phyloP scores from a whole-genome alignment of 2,329 filamentous ascomycete genomes.

The Volutella citrinella region DNA sequence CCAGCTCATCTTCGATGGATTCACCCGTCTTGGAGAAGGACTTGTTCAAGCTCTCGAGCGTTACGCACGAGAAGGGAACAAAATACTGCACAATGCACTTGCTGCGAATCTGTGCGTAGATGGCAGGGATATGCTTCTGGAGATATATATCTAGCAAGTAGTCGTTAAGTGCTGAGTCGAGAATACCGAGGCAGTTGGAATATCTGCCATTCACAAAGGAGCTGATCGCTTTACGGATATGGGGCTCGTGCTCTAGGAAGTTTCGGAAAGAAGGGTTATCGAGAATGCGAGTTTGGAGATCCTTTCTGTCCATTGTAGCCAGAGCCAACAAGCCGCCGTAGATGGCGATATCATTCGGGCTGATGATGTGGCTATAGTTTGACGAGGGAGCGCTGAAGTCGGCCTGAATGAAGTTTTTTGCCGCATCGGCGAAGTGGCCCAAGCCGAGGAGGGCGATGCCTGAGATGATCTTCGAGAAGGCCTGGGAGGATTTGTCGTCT shows the following conservation, averaged over 20 bases:
- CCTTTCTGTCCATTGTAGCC: constrained; percentile 78
- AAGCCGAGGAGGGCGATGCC: constrained; percentile 49
- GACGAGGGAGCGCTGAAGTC: constrained; percentile 48
- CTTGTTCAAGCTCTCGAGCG: constrained; percentile 71
- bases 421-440: constrained; percentile 58
- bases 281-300: constrained; percentile 73
- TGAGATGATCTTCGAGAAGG: constrained; percentile 51
- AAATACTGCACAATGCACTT: constrained; percentile 96
- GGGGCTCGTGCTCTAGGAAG: constrained; percentile 89
- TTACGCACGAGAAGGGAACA: constrained; percentile 84
- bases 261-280: constrained; percentile 78
- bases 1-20: constrained; percentile 71
- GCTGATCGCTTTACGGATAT: constrained; percentile 85
- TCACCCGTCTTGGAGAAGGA: constrained; percentile 67
- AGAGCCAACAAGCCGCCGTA: constrained; percentile 90
- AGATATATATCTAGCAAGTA: constrained; percentile 90
- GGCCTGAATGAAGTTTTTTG: constrained; percentile 65
- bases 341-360: constrained; percentile 82
- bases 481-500: constrained; percentile 42
- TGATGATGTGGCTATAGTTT: constrained; percentile 69
- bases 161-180: constrained; percentile 78
- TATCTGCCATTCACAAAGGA: constrained; percentile 92
- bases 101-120: constrained; percentile 75
- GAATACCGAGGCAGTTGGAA: constrained; percentile 74
- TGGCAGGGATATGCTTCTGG: constrained; percentile 63